These are phyloP conservation scores for Cutaneotrichosporon dermatis DNA, from an alignment of 1,284 basidiomycete genomes.

Conservation along the genomic window DNA sequence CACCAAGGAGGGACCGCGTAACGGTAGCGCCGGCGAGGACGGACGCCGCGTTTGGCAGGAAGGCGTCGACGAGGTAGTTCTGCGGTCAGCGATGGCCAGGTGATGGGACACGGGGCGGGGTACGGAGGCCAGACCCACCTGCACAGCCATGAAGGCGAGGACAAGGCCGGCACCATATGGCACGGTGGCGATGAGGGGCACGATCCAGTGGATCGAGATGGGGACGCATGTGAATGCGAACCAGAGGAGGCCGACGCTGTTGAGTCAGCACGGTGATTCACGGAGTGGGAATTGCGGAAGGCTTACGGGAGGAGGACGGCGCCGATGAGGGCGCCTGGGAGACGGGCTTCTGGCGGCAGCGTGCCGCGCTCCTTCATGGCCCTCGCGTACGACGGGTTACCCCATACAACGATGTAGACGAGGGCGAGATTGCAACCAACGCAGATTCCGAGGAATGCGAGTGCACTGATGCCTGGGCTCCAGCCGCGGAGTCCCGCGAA, in stretches of 20 bases:
- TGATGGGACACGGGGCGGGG: no score
- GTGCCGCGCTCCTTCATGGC: slow-evolving; percentile 19
- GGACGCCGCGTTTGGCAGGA: slow-evolving; percentile 52
- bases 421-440: slow-evolving; percentile 58
- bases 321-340: slow-evolving; percentile 59
- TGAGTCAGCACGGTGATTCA: background rate
- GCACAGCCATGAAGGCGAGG: slow-evolving; percentile 29
- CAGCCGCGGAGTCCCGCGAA: slow-evolving; percentile 30
- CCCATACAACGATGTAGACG: slow-evolving; percentile 53
- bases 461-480: slow-evolving; percentile 54
- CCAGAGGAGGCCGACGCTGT: slow-evolving; percentile 19
- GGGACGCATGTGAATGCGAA: slow-evolving; percentile 57
- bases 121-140: background rate
- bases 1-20: slow-evolving; percentile 60
- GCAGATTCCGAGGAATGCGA: slow-evolving; percentile 62
- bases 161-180: slow-evolving; percentile 55
- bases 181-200: slow-evolving; percentile 58
- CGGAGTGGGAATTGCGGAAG: no score
- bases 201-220: slow-evolving; percentile 57
- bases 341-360: slow-evolving; percentile 51
- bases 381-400: slow-evolving; percentile 24
- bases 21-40: slow-evolving; percentile 67
- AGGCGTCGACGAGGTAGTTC: slow-evolving; percentile 61
- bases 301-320: slow-evolving; percentile 57
- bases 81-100: no score